Percentiles rank a stretch among this genome's conserved stretches.
Conservation (phyloP, 352 stramenopile species). For the Phytopythium kandeliae region DNA sequence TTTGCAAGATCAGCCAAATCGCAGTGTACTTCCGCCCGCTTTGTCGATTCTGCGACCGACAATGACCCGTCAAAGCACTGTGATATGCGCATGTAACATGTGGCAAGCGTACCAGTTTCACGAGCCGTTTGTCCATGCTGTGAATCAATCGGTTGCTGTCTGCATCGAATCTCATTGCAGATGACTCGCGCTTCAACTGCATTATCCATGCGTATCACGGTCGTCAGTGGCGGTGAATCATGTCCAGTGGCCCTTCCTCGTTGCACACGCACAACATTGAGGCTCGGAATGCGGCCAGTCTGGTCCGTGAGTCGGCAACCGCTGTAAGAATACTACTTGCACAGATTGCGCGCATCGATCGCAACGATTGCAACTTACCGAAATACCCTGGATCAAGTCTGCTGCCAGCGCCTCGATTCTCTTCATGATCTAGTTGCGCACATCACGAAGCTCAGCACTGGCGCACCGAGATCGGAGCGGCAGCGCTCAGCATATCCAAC, state of each 20-base stretch:
- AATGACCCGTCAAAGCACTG: not conserved
- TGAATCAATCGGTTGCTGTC: slow-evolving; percentile 49
- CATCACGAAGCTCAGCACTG: not conserved
- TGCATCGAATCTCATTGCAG: slow-evolving; percentile 57
- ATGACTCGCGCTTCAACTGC: slow-evolving; percentile 53
- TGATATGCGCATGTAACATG: not conserved
- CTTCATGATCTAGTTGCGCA: slow-evolving; percentile 31
- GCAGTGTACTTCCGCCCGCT: slow-evolving; percentile 78
- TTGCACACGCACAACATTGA: slow-evolving; percentile 42
- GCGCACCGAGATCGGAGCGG: not conserved
- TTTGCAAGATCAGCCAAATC: slow-evolving; percentile 81
- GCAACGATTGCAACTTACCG: slow-evolving; percentile 27
- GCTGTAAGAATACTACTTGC: not conserved
- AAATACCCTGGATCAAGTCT: slow-evolving; percentile 52
- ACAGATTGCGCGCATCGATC: not conserved
- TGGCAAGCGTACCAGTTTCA: slow-evolving; percentile 41
- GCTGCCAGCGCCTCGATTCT: slow-evolving; percentile 51
- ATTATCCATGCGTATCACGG: too few relatives aligned
- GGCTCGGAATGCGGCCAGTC: slow-evolving; percentile 38
- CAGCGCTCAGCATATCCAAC: not conserved
- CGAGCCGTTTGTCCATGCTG: slow-evolving; percentile 40
- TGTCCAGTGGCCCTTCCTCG: not conserved
- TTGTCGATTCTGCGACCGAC: slow-evolving; percentile 34
- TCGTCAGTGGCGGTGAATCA: too few relatives aligned
- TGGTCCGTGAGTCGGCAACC: slow-evolving; percentile 6